Conservation (phyloP, 495 filamentous ascomycete species). For the Monascus purpureus region DNA sequence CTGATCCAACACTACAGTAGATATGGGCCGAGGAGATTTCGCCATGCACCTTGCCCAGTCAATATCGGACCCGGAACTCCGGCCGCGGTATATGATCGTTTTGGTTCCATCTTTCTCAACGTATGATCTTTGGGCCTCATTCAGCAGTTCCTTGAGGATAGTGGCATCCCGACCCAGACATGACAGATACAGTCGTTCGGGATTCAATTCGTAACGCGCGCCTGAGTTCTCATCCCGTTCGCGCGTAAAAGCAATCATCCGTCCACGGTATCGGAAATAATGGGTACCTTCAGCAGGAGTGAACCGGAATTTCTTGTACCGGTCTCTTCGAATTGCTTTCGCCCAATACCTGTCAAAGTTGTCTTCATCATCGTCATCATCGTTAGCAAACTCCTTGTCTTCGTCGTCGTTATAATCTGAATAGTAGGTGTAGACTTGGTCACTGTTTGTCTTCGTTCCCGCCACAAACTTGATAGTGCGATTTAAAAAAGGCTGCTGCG, state of each 20-base stretch:
- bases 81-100: conserved; percentile 53
- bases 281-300: conserved; percentile 52
- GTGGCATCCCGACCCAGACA: conserved; percentile 53
- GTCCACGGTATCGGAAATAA: conserved; percentile 49
- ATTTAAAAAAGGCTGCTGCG: conserved; percentile 43
- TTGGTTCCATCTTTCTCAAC: conserved; percentile 44
- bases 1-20: conserved; percentile 70
- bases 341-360: conserved; percentile 34
- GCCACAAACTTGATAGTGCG: conserved; percentile 46
- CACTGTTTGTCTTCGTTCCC: conserved; percentile 40
- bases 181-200: conserved; percentile 47
- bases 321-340: conserved; percentile 28
- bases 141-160: conserved; percentile 50
- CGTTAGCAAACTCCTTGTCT: conserved; percentile 28
- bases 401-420: conserved; percentile 23
- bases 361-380: conserved; percentile 13
- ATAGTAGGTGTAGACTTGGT: conserved; percentile 29
- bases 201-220: conserved; percentile 18
- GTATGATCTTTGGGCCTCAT: conserved; percentile 45
- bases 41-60: conserved; percentile 53
- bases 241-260: conserved; percentile 42
- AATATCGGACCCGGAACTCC: conserved; percentile 16
- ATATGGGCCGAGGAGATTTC: conserved; percentile 61
- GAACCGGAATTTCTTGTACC: conserved; percentile 47
- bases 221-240: conserved; percentile 14